These are phyloP conservation scores for Starmerella bombicola DNA, from an alignment of 805 yeast species.

Conservation along the genomic window DNA sequence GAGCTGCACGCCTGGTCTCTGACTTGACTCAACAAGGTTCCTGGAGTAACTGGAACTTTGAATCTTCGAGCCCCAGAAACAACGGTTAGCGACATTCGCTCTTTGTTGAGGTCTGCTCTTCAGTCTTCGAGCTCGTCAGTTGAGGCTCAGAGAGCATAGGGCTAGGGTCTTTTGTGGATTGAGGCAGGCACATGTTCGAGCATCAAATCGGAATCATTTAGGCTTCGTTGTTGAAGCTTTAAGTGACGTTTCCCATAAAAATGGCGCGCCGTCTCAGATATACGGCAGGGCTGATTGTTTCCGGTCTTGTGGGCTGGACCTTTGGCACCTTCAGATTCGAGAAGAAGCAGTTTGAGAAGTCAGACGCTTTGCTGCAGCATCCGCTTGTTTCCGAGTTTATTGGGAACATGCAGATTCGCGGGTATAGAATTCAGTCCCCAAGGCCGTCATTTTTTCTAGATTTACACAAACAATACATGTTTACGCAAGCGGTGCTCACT, in stretches of 20 bases:
- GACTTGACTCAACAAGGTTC: slow-evolving; percentile 16
- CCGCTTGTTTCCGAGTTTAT: slow-evolving; percentile 1
- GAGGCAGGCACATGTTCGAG: no score
- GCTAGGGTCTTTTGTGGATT: no score
- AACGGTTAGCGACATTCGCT: slow-evolving; percentile 13
- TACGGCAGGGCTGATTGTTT: background rate
- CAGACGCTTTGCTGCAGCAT: no score
- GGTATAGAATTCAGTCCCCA: background rate
- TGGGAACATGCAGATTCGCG: slow-evolving; percentile 1
- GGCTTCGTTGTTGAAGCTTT: no score
- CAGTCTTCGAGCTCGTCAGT: no score
- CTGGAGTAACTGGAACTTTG: slow-evolving; percentile 18
- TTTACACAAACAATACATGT: slow-evolving; percentile 17
- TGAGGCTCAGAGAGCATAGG: no score
- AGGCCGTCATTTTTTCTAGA: slow-evolving; percentile 3
- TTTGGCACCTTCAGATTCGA: background rate
- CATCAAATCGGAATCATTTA: no score
- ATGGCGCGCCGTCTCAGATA: background rate
- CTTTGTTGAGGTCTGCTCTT: no score
- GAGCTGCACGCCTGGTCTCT: slow-evolving; percentile 18
- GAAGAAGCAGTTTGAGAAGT: no score
- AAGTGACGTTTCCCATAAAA: no score
- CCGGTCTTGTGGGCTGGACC: background rate
- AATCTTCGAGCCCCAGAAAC: slow-evolving; percentile 11
- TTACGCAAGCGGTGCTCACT: slow-evolving; percentile 9